Percentiles rank a stretch among this genome's conserved stretches.
Evolutionary conservation across 108 stramenopile species (phyloP).

Genomic region (Epithemia pelagica): DNA sequence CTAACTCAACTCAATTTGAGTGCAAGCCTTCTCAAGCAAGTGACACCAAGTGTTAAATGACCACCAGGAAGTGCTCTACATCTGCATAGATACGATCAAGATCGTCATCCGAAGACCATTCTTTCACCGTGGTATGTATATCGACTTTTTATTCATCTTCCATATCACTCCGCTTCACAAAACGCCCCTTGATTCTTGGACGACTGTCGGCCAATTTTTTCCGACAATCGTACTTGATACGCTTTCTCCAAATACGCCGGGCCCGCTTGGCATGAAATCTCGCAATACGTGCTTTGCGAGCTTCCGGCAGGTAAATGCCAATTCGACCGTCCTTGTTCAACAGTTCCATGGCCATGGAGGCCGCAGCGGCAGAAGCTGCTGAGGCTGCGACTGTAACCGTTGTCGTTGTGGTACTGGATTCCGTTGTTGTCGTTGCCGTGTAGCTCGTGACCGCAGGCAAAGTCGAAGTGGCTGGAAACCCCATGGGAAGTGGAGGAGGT

Average conservation of each 20-base stretch:
- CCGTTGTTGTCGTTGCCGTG: constrained; percentile 3
- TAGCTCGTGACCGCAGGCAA: background rate
- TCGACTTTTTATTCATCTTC: constrained; percentile 16
- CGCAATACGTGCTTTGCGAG: constrained; percentile 86
- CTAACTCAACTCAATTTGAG: too few relatives aligned
- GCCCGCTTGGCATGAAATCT: constrained; percentile 94
- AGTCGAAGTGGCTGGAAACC: background rate
- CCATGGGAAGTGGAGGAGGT: background rate
- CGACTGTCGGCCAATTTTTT: constrained; percentile 97
- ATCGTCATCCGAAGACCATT: too few relatives aligned
- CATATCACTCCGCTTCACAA: constrained; percentile 76
- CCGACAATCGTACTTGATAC: constrained; percentile 98
- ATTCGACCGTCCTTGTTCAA: constrained; percentile 85
- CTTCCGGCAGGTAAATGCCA: constrained; percentile 92
- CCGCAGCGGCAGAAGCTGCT: constrained; percentile 7
- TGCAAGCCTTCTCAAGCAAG: too few relatives aligned
- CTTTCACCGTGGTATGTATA: too few relatives aligned
- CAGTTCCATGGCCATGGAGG: constrained; percentile 75
- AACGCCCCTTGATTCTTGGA: constrained; percentile 98
- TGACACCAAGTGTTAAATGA: too few relatives aligned
- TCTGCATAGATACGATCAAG: too few relatives aligned
- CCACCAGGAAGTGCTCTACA: too few relatives aligned
- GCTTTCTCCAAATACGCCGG: constrained; percentile 95
- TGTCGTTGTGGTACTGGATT: constrained; percentile 8
- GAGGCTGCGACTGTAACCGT: constrained; percentile 7